These are phyloP conservation scores for Zymoseptoria crescenta DNA, from an alignment of 2,329 filamentous ascomycete species.

Conservation along the genomic window DNA sequence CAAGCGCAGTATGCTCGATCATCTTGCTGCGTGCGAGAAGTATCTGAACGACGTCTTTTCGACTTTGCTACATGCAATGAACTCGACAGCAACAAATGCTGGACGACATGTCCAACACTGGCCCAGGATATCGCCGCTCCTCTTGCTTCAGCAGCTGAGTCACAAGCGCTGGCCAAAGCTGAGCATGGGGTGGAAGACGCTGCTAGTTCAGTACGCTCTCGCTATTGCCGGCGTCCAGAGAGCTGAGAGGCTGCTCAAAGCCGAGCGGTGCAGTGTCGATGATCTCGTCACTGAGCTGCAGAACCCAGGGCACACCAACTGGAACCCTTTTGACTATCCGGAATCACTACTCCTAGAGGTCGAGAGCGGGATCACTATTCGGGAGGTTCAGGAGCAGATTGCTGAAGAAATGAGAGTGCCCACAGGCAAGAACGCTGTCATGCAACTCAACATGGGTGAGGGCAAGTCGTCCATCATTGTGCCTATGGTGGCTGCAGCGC, in stretches of 20 bases:
- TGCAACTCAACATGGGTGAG: constrained; percentile 65
- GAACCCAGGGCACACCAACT: constrained; percentile 48
- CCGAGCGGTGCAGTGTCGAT: constrained; percentile 5
- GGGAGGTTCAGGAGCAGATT: constrained; percentile 54
- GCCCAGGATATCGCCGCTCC: constrained; percentile 1
- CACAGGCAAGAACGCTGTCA: constrained; percentile 40
- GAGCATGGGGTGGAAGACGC: constrained; percentile 3
- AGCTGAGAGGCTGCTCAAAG: constrained; percentile 34
- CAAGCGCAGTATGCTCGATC: background rate
- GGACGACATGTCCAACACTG: background rate
- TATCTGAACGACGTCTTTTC: background rate
- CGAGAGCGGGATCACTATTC: constrained; percentile 55
- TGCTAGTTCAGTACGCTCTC: constrained; percentile 38
- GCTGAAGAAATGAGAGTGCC: constrained; percentile 53
- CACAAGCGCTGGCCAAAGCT: background rate
- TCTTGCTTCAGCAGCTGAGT: constrained; percentile 2
- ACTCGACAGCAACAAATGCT: background rate
- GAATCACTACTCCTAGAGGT: constrained; percentile 63
- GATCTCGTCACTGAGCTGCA: constrained; percentile 36
- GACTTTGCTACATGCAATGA: background rate
- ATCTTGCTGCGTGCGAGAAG: background rate
- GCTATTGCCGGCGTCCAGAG: constrained; percentile 41
- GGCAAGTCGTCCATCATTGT: constrained; percentile 64
- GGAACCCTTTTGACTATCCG: constrained; percentile 44
- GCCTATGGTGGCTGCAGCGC: constrained; percentile 49